Evolutionary conservation across 768 basidiomycete species (phyloP).

Genomic region (Kwoniella botswanensis): DNA sequence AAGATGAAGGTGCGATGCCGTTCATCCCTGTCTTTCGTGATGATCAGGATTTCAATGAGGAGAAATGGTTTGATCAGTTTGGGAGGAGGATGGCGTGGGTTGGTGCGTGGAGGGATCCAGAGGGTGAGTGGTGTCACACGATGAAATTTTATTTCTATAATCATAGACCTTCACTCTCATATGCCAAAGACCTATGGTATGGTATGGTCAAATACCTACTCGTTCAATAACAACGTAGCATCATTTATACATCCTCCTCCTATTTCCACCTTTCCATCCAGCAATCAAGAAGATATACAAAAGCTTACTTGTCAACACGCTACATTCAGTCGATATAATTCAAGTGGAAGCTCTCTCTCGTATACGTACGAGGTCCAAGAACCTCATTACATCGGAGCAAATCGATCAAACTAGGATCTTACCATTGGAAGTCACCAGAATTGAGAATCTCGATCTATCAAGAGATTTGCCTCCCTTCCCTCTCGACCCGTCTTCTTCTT

Average conservation of each 20-base stretch:
- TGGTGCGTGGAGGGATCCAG: slow-evolving; percentile 15
- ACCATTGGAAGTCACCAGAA: neutral
- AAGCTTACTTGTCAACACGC: neutral
- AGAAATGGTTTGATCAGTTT: slow-evolving; percentile 3
- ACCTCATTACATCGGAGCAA: neutral
- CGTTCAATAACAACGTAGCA: too few relatives aligned
- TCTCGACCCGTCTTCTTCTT: neutral
- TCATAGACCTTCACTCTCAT: too few relatives aligned
- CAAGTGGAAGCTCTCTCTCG: slow-evolving; percentile 13
- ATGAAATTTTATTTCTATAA: neutral
- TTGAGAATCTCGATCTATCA: slow-evolving; percentile 10
- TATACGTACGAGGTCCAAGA: neutral
- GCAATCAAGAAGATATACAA: too few relatives aligned
- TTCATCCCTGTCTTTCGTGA: slow-evolving; percentile 21
- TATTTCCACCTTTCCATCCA: too few relatives aligned
- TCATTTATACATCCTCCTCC: too few relatives aligned
- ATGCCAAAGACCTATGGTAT: too few relatives aligned
- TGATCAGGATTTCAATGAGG: slow-evolving; percentile 11
- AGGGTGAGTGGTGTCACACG: slow-evolving; percentile 12
- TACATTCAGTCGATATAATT: slow-evolving; percentile 21
- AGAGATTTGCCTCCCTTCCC: slow-evolving; percentile 26
- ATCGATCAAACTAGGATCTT: slow-evolving; percentile 19
- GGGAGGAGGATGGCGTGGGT: neutral
- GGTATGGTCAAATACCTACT: too few relatives aligned
- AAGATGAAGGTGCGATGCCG: slow-evolving; percentile 13